A percentile compares a stretch with the other conserved stretches of the same genome.
These are phyloP conservation scores for Stemphylium vesicarium DNA, from an alignment of 2,329 filamentous ascomycete species.

Conservation along the genomic window DNA sequence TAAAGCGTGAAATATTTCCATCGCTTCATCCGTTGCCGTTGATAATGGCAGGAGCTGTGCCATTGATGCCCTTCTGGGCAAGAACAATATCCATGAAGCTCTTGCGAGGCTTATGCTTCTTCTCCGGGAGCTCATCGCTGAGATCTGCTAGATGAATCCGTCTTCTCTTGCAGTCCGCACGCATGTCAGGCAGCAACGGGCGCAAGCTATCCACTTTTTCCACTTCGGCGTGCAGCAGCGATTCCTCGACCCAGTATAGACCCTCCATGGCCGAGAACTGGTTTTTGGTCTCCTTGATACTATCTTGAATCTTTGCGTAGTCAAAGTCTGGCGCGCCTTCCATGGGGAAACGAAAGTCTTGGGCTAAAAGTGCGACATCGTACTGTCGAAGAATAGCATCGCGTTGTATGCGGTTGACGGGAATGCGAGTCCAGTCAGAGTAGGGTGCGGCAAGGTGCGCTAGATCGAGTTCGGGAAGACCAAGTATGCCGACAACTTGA, in stretches of 20 bases:
- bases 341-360: constrained; percentile 48
- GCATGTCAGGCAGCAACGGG: constrained; percentile 40
- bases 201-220: constrained; percentile 38
- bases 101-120: constrained; percentile 42
- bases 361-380: constrained; percentile 48
- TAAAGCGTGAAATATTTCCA: constrained; percentile 1
- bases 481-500: constrained; percentile 50
- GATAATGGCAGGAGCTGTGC: constrained; percentile 20
- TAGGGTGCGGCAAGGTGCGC: constrained; percentile 41
- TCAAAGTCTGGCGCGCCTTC: constrained; percentile 49
- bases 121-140: constrained; percentile 26
- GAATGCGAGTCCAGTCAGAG: constrained; percentile 46
- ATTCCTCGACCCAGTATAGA: constrained; percentile 47
- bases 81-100: constrained; percentile 47
- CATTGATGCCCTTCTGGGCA: constrained; percentile 32
- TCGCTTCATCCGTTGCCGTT: constrained; percentile 36
- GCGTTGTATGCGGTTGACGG: constrained; percentile 43
- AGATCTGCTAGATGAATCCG: constrained; percentile 34
- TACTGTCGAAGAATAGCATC: constrained; percentile 47
- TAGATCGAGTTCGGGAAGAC: constrained; percentile 49
- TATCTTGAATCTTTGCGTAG: constrained; percentile 44
- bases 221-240: constrained; percentile 33
- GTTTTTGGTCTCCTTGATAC: constrained; percentile 44
- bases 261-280: constrained; percentile 49
- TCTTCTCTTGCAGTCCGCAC: constrained; percentile 33